Percentiles rank a stretch among this genome's conserved stretches.
Conservation (phyloP, 108 stramenopile species). For the Epipyxis sp. region DNA sequence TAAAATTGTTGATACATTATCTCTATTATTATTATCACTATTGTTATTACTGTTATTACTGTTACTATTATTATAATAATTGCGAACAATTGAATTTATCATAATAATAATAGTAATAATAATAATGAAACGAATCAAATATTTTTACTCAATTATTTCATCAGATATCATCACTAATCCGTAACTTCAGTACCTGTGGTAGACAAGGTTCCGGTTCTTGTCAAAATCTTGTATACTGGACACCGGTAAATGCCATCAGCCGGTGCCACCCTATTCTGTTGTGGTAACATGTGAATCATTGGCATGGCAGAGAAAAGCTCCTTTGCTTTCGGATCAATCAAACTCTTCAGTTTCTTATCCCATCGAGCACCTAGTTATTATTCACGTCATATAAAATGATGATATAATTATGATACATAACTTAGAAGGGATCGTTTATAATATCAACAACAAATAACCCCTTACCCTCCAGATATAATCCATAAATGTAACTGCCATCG, state of each 20-base stretch:
- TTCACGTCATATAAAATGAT: slow-evolving; percentile 60
- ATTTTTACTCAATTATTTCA: too few species aligned
- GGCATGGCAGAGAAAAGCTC: slow-evolving; percentile 62
- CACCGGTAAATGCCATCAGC: slow-evolving; percentile 56
- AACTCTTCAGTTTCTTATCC: slow-evolving; percentile 40
- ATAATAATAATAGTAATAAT: too few species aligned
- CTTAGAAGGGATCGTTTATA: too few species aligned
- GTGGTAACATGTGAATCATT: slow-evolving; percentile 56
- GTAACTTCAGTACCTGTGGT: slow-evolving; percentile 30
- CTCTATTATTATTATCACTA: too few species aligned
- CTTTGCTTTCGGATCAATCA: slow-evolving; percentile 62
- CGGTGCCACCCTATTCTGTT: slow-evolving; percentile 43
- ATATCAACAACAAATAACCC: too few species aligned
- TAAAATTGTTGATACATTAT: too few species aligned
- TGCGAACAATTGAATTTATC: too few species aligned
- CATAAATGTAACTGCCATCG: slow-evolving; percentile 49
- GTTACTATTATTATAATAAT: too few species aligned
- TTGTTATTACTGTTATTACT: too few species aligned
- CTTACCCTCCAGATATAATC: slow-evolving; percentile 21
- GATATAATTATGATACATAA: too few species aligned
- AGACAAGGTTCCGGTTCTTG: slow-evolving; percentile 44
- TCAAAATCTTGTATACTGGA: slow-evolving; percentile 67
- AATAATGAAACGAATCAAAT: too few species aligned
- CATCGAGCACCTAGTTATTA: slow-evolving; percentile 68
- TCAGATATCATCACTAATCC: not conserved